These are phyloP conservation scores for Reutealis trisperma DNA, from an alignment of 345 rosid species.

Conservation along the genomic window DNA sequence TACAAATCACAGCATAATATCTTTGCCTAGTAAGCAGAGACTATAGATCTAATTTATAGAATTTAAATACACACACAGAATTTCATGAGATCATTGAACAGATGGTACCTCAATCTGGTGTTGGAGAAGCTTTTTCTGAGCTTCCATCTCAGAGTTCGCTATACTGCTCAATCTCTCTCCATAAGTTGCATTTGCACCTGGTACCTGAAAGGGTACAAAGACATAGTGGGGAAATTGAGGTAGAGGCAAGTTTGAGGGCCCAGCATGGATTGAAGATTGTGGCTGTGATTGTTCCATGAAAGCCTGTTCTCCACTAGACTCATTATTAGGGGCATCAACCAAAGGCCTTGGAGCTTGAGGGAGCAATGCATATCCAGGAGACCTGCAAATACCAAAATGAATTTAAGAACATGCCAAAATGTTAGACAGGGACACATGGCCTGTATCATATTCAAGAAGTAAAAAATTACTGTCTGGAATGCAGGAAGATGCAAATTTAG, in stretches of 20 bases:
- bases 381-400: conserved; percentile 36
- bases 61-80: not conserved
- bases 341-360: conserved; percentile 34
- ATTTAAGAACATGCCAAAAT: not conserved
- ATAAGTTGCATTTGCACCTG: conserved; percentile 26
- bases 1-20: too few relatives aligned
- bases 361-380: conserved; percentile 54
- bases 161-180: conserved; percentile 29
- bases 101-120: conserved; percentile 68
- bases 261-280: conserved; percentile 31
- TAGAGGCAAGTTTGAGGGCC: conserved; percentile 25
- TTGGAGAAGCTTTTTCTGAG: conserved; percentile 53
- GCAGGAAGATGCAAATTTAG: conserved; percentile 1
- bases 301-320: conserved; percentile 34
- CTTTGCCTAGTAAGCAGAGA: too few relatives aligned
- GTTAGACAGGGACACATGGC: not conserved
- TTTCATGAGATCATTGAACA: not conserved
- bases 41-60: too few relatives aligned
- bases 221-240: conserved; percentile 37
- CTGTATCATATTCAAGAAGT: not conserved
- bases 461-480: not conserved
- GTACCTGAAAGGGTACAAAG: conserved; percentile 45
- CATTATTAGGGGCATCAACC: conserved; percentile 29
- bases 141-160: conserved; percentile 46
- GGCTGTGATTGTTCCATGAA: conserved; percentile 31